Evolutionary conservation across 495 filamentous ascomycete species (phyloP), one percentile per base, ranked within the genome.

Genomic region (Daldinia grandis): DNA sequence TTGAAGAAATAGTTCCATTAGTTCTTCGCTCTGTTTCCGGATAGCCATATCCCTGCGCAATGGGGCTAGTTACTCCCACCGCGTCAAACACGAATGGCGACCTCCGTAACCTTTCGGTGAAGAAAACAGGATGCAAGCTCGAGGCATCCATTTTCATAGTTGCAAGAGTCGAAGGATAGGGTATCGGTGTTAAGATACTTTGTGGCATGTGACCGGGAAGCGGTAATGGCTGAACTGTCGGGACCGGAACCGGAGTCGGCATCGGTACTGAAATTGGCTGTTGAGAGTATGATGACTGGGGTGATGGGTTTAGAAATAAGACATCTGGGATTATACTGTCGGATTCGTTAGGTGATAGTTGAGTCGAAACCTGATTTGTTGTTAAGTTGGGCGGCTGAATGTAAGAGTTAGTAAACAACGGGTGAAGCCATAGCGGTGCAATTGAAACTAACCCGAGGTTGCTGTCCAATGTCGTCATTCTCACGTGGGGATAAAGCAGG

Each of bases 61-160:
- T 83, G 5, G 86, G 86, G 61, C 69, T 85, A 1, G 63, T 64
- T 14, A 78, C 66, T 4, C 71, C 64, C 1, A 72, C 76, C 3
- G 75, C 50, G 4, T 66, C 37, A 2, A 76, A 58, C 2, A 74
- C 63, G 7, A 74, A 61, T 1, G 81, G 76, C 4, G 82, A 75
- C 44, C 78, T 81, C 58, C 82, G 83, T 51, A 88, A 69, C 51
- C 82, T 81, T 14, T 84, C 77, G 14, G 86, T 87, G 76, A 89
- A 89, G 76, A 89, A 88, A 5, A 87, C 86, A 5, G 87, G 87
- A 63, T 90, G 87, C 25, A 83, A 72, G 37, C 77, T 79, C 1
- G 86, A 80, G 24, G 83, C 65, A 74, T 86, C 80, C 61, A 76
- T 69, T 10, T 19, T 27, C 17, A 10, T 8, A 4, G 21, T 27